Percentiles rank a stretch among this genome's conserved stretches.
These are phyloP conservation scores for Kodamaea hsintzibuensis DNA, from an alignment of 805 yeast species.

Conservation along the genomic window DNA sequence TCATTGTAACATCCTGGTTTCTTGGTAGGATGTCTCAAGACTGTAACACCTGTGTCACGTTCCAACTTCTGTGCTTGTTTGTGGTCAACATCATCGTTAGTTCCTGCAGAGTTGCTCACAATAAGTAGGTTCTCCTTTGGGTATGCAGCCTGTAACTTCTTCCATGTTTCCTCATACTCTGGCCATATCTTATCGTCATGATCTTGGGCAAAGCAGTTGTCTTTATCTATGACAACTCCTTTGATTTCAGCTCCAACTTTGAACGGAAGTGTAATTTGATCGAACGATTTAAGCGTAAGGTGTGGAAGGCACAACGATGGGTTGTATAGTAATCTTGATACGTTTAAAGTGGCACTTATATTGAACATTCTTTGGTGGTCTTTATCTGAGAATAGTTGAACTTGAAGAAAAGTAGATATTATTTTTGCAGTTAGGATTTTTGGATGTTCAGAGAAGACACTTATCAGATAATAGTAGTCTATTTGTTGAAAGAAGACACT, in stretches of 20 bases:
- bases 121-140: conserved; percentile 68
- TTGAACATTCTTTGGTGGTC: conserved; percentile 45
- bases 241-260: conserved; percentile 44
- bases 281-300: conserved; percentile 53
- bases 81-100: conserved; percentile 65
- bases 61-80: conserved; percentile 65
- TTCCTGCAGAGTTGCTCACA: conserved; percentile 93
- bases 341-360: conserved; percentile 75
- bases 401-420: neutral
- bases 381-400: too few relatives aligned
- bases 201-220: conserved; percentile 89
- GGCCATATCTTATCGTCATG: conserved; percentile 81
- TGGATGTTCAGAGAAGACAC: too few relatives aligned
- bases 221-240: conserved; percentile 88
- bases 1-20: conserved; percentile 81
- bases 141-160: conserved; percentile 49
- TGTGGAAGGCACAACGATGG: conserved; percentile 78
- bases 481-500: too few relatives aligned
- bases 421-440: neutral
- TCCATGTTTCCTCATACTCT: conserved; percentile 59
- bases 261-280: conserved; percentile 59
- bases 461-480: too few relatives aligned
- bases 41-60: conserved; percentile 62
- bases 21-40: conserved; percentile 69
- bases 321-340: conserved; percentile 53